These are phyloP conservation scores for Naganishia sp. DNA, from an alignment of 1,284 basidiomycete species.

Conservation along the genomic window DNA sequence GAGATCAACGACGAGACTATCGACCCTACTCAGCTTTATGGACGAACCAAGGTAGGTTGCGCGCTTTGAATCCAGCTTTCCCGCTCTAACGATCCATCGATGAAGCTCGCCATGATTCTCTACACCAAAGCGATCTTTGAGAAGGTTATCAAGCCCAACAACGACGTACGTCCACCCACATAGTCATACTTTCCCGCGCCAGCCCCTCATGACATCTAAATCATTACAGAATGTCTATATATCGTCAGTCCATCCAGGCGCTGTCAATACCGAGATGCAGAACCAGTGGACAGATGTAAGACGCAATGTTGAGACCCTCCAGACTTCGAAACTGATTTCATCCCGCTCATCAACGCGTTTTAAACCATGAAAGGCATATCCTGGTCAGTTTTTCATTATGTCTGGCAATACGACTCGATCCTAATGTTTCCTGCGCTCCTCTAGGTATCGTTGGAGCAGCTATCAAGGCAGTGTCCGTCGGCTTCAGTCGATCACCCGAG, in stretches of 20 bases:
- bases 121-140: conserved; percentile 55
- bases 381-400: not conserved
- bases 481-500: conserved; percentile 53
- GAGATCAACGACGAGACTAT: conserved; percentile 54
- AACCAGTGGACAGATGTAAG: conserved; percentile 37
- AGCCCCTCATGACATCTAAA: too few species aligned
- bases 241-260: conserved; percentile 55
- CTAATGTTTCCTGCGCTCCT: conserved; percentile 52
- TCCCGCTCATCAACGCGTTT: too few species aligned
- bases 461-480: conserved; percentile 48
- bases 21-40: conserved; percentile 53
- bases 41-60: conserved; percentile 50
- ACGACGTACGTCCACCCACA: conserved; percentile 35
- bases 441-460: conserved; percentile 51
- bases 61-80: not conserved
- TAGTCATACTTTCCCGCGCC: too few species aligned
- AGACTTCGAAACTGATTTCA: too few species aligned
- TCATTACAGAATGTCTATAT: conserved; percentile 44
- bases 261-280: conserved; percentile 57
- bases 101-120: conserved; percentile 54
- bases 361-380: not conserved
- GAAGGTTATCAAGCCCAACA: conserved; percentile 51
- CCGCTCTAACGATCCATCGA: not conserved
- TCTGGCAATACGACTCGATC: conserved; percentile 37
- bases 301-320: too few species aligned